Conservation (phyloP, 1,284 basidiomycete genomes). For the Ustilago curta region DNA sequence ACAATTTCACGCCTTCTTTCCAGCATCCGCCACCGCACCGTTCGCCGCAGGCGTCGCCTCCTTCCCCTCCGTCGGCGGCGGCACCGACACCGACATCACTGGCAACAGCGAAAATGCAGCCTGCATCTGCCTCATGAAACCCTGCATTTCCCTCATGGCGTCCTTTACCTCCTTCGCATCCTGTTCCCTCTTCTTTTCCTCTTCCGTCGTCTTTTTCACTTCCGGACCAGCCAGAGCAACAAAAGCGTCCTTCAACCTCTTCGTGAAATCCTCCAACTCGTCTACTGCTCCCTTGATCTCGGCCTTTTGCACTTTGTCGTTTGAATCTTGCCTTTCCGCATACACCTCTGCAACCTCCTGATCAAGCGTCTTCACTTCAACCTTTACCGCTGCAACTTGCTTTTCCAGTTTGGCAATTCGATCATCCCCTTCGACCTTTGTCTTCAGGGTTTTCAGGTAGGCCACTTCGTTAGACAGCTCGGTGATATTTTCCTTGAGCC, state of each 20-base stretch:
- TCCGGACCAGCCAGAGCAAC: slow-evolving; percentile 11
- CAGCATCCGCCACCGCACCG: no score
- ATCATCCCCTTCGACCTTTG: slow-evolving; percentile 4
- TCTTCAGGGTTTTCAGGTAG: no score
- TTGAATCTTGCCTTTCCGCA: not conserved
- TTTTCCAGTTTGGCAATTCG: slow-evolving; percentile 2
- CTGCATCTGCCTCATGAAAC: slow-evolving; percentile 12
- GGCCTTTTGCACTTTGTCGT: not conserved
- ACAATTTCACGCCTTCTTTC: no score
- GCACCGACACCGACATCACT: not conserved
- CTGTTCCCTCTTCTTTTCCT: slow-evolving; percentile 4
- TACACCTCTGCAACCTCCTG: slow-evolving; percentile 5
- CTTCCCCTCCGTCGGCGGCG: not conserved
- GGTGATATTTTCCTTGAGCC: slow-evolving; percentile 7
- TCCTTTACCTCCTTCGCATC: slow-evolving; percentile 9
- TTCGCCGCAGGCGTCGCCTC: not conserved
- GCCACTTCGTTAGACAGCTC: not conserved
- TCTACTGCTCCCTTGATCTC: slow-evolving; percentile 1
- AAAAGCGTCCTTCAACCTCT: slow-evolving; percentile 10
- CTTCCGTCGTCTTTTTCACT: not conserved
- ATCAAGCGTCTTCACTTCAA: not conserved
- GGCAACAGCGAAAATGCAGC: slow-evolving; percentile 10
- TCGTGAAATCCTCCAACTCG: not conserved
- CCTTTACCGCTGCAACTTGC: not conserved
- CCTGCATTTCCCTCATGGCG: not conserved